Conservation (phyloP, 2,329 filamentous ascomycete genomes). For the Colletotrichum aenigma region DNA sequence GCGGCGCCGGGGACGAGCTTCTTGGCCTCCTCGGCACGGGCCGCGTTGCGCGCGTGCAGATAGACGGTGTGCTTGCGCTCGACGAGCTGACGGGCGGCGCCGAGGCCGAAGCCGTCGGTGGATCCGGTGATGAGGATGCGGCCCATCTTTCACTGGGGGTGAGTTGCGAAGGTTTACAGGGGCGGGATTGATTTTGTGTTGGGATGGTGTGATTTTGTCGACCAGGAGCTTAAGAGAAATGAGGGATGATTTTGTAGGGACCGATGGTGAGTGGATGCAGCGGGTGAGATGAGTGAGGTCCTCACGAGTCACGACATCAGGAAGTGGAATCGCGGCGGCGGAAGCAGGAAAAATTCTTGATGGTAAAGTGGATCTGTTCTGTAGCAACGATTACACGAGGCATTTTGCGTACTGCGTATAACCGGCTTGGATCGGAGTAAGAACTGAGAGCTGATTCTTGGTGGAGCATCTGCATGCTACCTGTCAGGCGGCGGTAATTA, state of each 20-base stretch:
- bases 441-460: neutral
- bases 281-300: neutral
- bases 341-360: neutral
- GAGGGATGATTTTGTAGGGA: neutral
- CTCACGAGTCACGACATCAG: neutral
- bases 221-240: neutral
- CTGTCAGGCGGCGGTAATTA: neutral
- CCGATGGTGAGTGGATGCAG: neutral
- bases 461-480: neutral
- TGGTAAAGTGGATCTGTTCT: neutral
- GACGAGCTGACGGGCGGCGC: slow-evolving; percentile 25
- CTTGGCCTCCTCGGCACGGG: slow-evolving; percentile 23
- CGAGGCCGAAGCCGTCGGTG: slow-evolving; percentile 27
- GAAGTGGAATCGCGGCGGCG: neutral
- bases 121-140: slow-evolving; percentile 28
- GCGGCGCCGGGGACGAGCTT: slow-evolving; percentile 20
- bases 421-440: neutral
- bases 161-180: neutral
- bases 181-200: neutral
- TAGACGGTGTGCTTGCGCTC: slow-evolving; percentile 25
- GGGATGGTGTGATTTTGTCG: neutral
- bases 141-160: slow-evolving; percentile 15
- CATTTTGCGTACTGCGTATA: neutral
- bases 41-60: slow-evolving; percentile 24
- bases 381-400: neutral